phyloP scores from a whole-genome alignment of 768 basidiomycete genomes.

The Podaxis sp. region DNA sequence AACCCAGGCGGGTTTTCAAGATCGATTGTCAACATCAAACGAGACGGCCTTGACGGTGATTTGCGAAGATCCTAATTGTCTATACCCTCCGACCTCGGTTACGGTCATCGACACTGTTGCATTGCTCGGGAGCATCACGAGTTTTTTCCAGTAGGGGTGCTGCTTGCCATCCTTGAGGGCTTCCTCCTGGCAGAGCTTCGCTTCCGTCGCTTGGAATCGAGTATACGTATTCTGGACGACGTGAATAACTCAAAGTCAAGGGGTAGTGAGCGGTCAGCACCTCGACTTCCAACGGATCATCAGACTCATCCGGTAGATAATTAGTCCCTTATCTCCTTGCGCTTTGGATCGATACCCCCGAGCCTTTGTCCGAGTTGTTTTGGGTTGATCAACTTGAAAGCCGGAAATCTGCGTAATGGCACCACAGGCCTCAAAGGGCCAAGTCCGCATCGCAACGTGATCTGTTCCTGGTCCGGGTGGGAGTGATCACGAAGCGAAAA shows the following conservation, averaged over 20 bases:
- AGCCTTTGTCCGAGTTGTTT: not conserved
- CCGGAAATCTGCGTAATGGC: constrained; percentile 9
- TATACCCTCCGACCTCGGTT: not conserved
- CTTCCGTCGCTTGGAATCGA: not conserved
- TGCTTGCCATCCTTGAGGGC: not conserved
- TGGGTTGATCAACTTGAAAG: not conserved
- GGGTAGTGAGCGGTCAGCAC: not conserved
- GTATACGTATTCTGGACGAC: not conserved
- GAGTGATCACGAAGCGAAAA: not conserved
- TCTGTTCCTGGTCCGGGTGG: constrained; percentile 6
- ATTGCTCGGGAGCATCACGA: not conserved
- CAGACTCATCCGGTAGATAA: not conserved
- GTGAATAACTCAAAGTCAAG: not conserved
- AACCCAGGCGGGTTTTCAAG: not conserved
- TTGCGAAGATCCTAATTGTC: not conserved
- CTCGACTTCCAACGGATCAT: constrained; percentile 1
- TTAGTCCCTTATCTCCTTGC: not conserved
- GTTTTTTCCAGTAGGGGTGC: not conserved
- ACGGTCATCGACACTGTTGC: not conserved
- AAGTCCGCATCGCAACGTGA: constrained; percentile 3
- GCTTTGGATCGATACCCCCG: not conserved
- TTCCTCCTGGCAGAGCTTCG: not conserved
- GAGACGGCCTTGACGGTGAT: not conserved
- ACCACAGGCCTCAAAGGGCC: not conserved
- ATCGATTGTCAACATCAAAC: not conserved